Evolutionary conservation across 352 stramenopile species (phyloP), one percentile per base, ranked within the genome.

Genomic region (Blastocystis sp.): DNA sequence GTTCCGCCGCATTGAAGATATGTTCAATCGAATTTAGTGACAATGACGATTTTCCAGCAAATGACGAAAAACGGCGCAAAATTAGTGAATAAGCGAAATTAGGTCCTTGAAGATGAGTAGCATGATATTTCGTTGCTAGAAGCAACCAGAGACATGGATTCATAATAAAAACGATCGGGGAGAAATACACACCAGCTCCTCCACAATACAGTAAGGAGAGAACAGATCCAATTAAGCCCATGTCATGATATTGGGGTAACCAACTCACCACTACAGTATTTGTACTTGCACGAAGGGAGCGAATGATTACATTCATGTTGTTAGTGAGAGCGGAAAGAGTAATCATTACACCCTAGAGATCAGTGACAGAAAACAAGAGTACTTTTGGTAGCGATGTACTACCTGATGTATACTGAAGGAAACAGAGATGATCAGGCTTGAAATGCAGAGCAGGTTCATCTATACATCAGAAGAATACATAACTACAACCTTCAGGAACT

Each of bases 191-290:
- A 5, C 97, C 96, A 7, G 90, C 95, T 66, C 95, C 97, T 27
- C 95, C 95, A 89, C 94, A 97, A 79, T 96, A 96, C 5, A 90
- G 30, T 19, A 73, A 37, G 0, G 81, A 64, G 9, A 90, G 70
- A 22, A 89, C 94, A 95, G 94, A 96, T 68, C 97, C 97, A 89
- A 99, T 99, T 27, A 99, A 94, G 6, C 97, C 97, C 97, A 99
- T 99, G 91, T 99, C 97, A 91, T 99, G 97, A 91, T 99, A 99
- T 92, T 99, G 81, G 1, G 97, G 97, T 13, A 99, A 92, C 97
- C 97, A 99, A 27, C 94, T 98, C 3, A 98, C 96, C 19, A 98
- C 95, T 3, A 98, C 92, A 0, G 96, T 98, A 58, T 96, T 93
- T 33, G 93, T 90, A 33, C 90, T 92, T 9, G 95, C 96, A 66